Base-by-base conservation (phyloP, 2,329 filamentous ascomycete species). In the Cercospora sp. region DNA sequence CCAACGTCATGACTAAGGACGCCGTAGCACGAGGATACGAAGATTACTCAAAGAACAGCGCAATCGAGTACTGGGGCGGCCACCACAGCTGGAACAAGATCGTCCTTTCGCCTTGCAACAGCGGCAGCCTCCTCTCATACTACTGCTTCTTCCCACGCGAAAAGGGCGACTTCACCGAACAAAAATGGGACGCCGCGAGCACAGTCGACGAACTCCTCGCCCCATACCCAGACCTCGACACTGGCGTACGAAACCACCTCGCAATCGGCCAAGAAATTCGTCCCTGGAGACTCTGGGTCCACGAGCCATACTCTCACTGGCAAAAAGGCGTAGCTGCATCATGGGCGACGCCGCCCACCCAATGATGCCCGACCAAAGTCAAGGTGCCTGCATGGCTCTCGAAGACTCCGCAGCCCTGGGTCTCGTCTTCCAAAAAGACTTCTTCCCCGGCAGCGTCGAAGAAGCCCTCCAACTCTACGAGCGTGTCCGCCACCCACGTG, bases 21-120 rank as follows among this genome's bases (percentile, higher is more conserved):
- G 87, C 86, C 0, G 83, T 87, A 32, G 81, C 82, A 66, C 80
- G 86, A 0, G 89, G 89, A 2, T 83, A 91, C 0, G 83, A 87
- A 34, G 87, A 91, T 75, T 90, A 89, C 78, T 87, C 87, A 0
- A 74, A 83, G 37, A 77, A 91, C 79, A 81, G 77, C 28, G 89
- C 88, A 0, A 81, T 91, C 0, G 87, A 91, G 77, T 91, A 90
- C 81, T 91, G 89, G 89, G 89, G 89, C 28, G 89, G 89, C 1
- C 85, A 88, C 63, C 86, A 88, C 65, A 87, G 86, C 74, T 72
- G 68, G 59, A 86, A 90, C 78, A 91, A 91, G 82, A 91, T 91
- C 67, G 89, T 91, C 5, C 81, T 91, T 1, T 90, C 88, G 0
- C 88, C 89, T 5, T 91, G 89, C 80, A 89, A 90, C 74, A 85